Base-by-base conservation (phyloP, 2,329 filamentous ascomycete species). In the Colletotrichum lindemuthianum region DNA sequence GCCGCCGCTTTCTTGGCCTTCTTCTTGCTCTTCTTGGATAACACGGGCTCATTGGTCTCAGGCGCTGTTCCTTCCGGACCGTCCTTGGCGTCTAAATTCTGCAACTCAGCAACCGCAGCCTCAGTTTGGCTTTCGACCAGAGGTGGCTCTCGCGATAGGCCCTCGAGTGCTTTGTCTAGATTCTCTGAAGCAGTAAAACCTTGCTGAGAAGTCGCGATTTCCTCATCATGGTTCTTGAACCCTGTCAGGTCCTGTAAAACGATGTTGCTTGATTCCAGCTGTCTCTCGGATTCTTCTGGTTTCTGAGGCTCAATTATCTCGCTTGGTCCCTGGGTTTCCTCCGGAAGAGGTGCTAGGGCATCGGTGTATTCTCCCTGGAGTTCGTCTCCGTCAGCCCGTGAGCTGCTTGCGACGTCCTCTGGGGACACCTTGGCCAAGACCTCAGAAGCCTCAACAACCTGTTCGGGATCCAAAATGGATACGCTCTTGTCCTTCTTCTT, bases 21-120 rank as follows among this genome's bases (percentile, higher is more conserved):
- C 39, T 73, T 74, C 70, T 75, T 76, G 54, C 67, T 70, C 55
- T 73, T 74, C 71, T 75, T 74, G 24, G 66, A 63, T 9, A 65
- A 50, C 24, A 61, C 57, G 39, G 34, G 55, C 36, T 58, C 55
- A 32, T 15, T 37, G 3, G 44, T n/a, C 16, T 36, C 43, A 16
- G 34, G 15, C 16, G 15, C 36, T 15, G 11, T 40, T 32, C n/a
- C 24, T 16, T 60, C 32, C n/a, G 53, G 24, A 24, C 24, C 52
- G 40, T 68, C 56, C 12, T 49, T 40, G 37, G 32, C 63, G 34
- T 24, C 36, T 54, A 45, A 45, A 16, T 67, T 66, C 60, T 68
- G 54, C 7, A 50, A 24, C 48, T 50, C 59, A 33, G 39, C 24
- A 24, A 41, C 58, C 51, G 60, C 60, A 45, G 39, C 56, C 41